phyloP scores from a whole-genome alignment of 768 basidiomycete genomes.

The Clathrus columnatus region DNA sequence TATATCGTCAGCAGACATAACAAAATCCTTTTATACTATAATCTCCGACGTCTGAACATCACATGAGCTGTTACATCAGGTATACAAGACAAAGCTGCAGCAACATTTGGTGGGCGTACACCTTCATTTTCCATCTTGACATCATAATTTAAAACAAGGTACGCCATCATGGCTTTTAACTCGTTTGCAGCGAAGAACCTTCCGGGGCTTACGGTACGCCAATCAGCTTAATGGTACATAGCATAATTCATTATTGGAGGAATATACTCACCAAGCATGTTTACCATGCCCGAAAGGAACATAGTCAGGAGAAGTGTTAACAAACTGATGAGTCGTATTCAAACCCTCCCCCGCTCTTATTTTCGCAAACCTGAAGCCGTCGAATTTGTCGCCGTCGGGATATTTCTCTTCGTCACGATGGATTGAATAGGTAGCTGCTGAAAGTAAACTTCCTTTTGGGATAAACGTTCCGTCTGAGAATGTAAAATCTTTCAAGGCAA shows the following conservation, averaged over 20 bases:
- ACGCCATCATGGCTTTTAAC: conserved; percentile 36
- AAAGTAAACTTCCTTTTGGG: conserved; percentile 19
- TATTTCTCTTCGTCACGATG: conserved; percentile 13
- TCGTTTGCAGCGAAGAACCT: conserved; percentile 35
- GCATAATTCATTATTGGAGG: neutral
- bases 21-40: too few species aligned
- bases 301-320: neutral
- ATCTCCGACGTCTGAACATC: conserved; percentile 3
- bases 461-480: conserved; percentile 14
- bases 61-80: conserved; percentile 25
- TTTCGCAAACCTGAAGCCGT: conserved; percentile 11
- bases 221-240: neutral
- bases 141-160: conserved; percentile 32
- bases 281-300: conserved; percentile 3
- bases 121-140: conserved; percentile 26
- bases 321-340: conserved; percentile 13
- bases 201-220: conserved; percentile 25
- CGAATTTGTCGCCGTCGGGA: conserved; percentile 11
- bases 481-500: conserved; percentile 10
- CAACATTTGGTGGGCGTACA: conserved; percentile 24
- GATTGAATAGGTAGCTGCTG: conserved; percentile 10
- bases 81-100: conserved; percentile 11
- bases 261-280: conserved; percentile 1
- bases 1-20: too few species aligned
- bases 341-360: neutral